A percentile compares a stretch with the other conserved stretches of the same genome.
Evolutionary conservation across 495 filamentous ascomycete genomes (phyloP).

Genomic region (Lasiosphaeris hirsuta): DNA sequence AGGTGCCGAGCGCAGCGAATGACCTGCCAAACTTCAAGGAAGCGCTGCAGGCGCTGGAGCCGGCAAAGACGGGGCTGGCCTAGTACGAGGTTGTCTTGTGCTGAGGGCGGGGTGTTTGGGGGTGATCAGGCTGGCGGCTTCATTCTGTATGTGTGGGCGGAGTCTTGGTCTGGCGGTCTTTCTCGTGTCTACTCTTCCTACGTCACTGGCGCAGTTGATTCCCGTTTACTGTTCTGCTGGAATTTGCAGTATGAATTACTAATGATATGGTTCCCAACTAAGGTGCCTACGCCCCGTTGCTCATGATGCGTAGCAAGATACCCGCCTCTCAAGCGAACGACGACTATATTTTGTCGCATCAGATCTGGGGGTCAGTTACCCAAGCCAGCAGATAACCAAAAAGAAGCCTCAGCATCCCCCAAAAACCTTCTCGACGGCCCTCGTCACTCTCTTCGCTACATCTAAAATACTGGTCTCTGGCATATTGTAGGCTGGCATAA

Average conservation of each 20-base stretch:
- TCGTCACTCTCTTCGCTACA: slow-evolving; percentile 18
- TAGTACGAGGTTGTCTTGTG: slow-evolving; percentile 18
- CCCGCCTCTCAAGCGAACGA: too few species aligned
- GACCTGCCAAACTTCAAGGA: slow-evolving; percentile 50
- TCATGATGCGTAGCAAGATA: too few species aligned
- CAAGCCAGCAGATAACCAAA: neutral
- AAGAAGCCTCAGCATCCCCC: neutral
- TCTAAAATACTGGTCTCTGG: slow-evolving; percentile 2
- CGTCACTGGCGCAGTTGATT: too few species aligned
- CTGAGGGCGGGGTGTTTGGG: neutral
- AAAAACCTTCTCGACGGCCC: slow-evolving; percentile 20
- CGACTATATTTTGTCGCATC: too few species aligned
- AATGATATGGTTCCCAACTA: too few species aligned
- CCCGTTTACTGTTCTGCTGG: too few species aligned
- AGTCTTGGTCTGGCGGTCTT: neutral
- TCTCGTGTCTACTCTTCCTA: too few species aligned
- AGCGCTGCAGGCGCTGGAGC: slow-evolving; percentile 35
- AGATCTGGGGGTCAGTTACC: neutral
- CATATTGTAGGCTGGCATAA: slow-evolving; percentile 43
- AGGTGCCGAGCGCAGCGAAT: slow-evolving; percentile 39
- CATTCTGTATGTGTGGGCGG: neutral
- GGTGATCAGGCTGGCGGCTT: neutral
- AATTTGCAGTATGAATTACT: too few species aligned
- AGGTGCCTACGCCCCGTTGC: too few species aligned
- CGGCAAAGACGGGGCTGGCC: slow-evolving; percentile 3